Percentiles rank a stretch among this genome's conserved stretches.
Evolutionary conservation across 805 yeast species (phyloP).

Genomic region (Metschnikowia hibisci): DNA sequence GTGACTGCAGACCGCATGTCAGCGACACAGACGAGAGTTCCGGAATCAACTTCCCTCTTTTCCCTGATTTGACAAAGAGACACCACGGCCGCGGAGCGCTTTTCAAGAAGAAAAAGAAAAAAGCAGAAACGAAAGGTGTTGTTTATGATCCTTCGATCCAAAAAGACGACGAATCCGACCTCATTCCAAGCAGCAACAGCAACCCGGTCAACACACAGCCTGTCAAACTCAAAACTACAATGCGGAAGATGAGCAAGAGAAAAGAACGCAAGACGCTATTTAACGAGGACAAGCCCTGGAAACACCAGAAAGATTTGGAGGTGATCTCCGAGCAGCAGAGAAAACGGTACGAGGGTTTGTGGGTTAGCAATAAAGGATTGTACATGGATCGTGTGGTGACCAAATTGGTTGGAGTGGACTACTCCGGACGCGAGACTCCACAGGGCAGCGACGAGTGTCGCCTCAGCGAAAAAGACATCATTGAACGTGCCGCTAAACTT

Average conservation of each 20-base stretch:
- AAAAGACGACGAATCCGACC: conserved; percentile 7
- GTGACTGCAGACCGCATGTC: conserved; percentile 2
- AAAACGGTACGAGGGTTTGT: conserved; percentile 87
- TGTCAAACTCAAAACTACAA: conserved; percentile 48
- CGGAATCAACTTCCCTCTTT: conserved; percentile 27
- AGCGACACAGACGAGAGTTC: conserved; percentile 12
- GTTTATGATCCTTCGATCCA: conserved; percentile 10
- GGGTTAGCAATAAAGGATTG: conserved; percentile 82
- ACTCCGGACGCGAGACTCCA: conserved; percentile 12
- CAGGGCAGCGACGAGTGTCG: conserved; percentile 13
- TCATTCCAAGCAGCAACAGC: conserved; percentile 1
- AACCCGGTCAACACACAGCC: conserved; percentile 7
- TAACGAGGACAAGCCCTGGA: conserved; percentile 93
- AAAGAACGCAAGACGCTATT: conserved; percentile 46
- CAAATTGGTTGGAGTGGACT: conserved; percentile 32
- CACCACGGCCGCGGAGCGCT: conserved; percentile 9
- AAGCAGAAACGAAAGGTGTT: conserved; percentile 6
- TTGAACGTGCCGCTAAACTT: conserved; percentile 18
- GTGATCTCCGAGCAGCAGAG: conserved; percentile 60
- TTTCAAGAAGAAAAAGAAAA: conserved; percentile 11
- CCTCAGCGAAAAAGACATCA: conserved; percentile 15
- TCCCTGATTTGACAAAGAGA: conserved; percentile 26
- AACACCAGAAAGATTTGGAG: conserved; percentile 63
- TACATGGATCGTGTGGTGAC: conserved; percentile 44
- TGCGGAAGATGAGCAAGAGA: conserved; percentile 42